Conservation (phyloP, 768 basidiomycete species). For the Cystobasidiopsis lactophilus region DNA sequence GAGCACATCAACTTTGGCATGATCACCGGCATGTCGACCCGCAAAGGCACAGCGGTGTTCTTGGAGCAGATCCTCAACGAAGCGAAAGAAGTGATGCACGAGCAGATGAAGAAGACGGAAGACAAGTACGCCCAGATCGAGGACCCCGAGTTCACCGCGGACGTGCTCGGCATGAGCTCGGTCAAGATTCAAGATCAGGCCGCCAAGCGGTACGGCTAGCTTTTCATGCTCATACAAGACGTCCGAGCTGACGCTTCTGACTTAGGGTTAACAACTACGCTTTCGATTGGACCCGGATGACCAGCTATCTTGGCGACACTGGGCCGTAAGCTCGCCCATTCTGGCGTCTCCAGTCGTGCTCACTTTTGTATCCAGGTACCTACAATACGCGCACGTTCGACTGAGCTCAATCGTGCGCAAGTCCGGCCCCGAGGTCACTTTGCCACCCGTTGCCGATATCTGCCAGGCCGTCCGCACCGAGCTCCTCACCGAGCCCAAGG, state of each 20-base stretch:
- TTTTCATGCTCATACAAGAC: not conserved
- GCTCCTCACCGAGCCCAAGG: conserved; percentile 49
- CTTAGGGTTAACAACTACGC: conserved; percentile 78
- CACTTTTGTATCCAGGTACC: conserved; percentile 30
- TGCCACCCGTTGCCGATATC: conserved; percentile 36
- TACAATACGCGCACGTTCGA: conserved; percentile 91
- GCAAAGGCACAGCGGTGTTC: conserved; percentile 58
- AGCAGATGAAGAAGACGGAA: conserved; percentile 85
- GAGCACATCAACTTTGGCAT: conserved; percentile 72
- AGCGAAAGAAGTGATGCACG: conserved; percentile 73
- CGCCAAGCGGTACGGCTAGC: conserved; percentile 48
- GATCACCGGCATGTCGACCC: conserved; percentile 74
- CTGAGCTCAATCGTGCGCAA: conserved; percentile 75
- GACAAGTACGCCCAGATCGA: conserved; percentile 75
- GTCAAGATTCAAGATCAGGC: conserved; percentile 93
- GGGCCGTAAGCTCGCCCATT: conserved; percentile 25
- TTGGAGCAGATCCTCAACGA: conserved; percentile 63
- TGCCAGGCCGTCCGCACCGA: conserved; percentile 38
- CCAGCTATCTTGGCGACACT: conserved; percentile 86
- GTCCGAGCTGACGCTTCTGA: conserved; percentile 11
- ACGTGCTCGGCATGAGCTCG: conserved; percentile 77
- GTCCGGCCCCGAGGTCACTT: conserved; percentile 55
- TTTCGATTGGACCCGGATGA: conserved; percentile 85
- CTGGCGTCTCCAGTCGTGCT: not conserved
- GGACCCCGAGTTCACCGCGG: conserved; percentile 54